phyloP scores from a whole-genome alignment of 2,329 filamentous ascomycete species.

The Botrytis aclada region DNA sequence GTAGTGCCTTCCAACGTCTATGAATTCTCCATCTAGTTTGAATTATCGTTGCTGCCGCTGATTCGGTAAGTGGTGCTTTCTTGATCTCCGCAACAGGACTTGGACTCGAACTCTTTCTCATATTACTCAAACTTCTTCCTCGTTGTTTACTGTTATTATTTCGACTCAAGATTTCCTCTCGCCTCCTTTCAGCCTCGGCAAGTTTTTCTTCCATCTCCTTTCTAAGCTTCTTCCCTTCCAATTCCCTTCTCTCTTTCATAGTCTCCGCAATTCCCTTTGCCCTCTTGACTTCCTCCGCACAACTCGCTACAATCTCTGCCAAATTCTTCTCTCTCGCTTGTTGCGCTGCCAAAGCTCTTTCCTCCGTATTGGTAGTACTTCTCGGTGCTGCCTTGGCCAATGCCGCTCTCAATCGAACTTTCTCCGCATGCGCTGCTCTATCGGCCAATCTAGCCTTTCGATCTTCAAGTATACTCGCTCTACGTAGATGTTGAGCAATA shows the following conservation, averaged over 20 bases:
- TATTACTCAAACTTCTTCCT: slow-evolving; percentile 51
- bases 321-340: slow-evolving; percentile 76
- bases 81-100: slow-evolving; percentile 48
- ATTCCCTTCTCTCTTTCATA: slow-evolving; percentile 76
- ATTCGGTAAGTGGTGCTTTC: slow-evolving; percentile 46
- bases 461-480: slow-evolving; percentile 76
- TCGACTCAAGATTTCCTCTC: slow-evolving; percentile 60
- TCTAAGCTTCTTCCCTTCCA: slow-evolving; percentile 66
- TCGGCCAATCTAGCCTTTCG: slow-evolving; percentile 77
- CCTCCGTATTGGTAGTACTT: slow-evolving; percentile 66
- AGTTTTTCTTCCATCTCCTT: slow-evolving; percentile 77
- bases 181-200: slow-evolving; percentile 70
- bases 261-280: slow-evolving; percentile 80
- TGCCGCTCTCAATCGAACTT: slow-evolving; percentile 73
- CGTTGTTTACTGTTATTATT: slow-evolving; percentile 51
- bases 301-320: slow-evolving; percentile 75
- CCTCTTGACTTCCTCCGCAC: slow-evolving; percentile 77
- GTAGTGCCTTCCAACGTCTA: slow-evolving; percentile 56
- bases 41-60: slow-evolving; percentile 62
- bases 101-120: slow-evolving; percentile 49
- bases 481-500: slow-evolving; percentile 73
- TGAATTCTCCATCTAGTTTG: slow-evolving; percentile 67
- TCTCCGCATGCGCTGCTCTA: slow-evolving; percentile 77
- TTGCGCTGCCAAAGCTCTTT: slow-evolving; percentile 72
- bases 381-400: slow-evolving; percentile 67